Evolutionary conservation across 2,329 filamentous ascomycete genomes (phyloP), one percentile per base, ranked within the genome.

Genomic region (Aureobasidium leucospermi): DNA sequence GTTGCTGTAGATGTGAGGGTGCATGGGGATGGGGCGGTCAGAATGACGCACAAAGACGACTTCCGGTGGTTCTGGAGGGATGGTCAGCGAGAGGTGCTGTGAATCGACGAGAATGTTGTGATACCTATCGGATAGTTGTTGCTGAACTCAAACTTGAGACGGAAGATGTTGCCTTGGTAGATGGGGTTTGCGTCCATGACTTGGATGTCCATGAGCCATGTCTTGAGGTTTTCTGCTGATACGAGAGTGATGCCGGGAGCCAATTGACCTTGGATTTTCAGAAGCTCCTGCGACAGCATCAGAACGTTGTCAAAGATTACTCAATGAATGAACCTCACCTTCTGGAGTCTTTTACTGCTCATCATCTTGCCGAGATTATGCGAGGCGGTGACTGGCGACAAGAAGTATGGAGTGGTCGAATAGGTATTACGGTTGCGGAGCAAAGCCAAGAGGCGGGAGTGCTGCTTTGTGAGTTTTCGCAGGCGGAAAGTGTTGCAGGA

Each of bases 1-100:
- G 74, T 99, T 99, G 67, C 89, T 94, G 78, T 99, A 99, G 74
- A 99, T 89, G 76, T 99, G 94, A 3, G 94, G 94, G 69, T 99
- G 94, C 73, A 96, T 92, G 1, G 94, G 94, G 67, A 99, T 92
- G 2, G 79, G 76, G 43, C 82, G 80, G 42, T 74, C 72, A 0
- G 75, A 71, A 41, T 68, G 68, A 36, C 83, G 73, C 59, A 90
- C 80, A 70, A 99, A 99, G 60, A 89, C 88, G 65, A 97, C 94
- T 79, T 99, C 94, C 28, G 94, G 94, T 0, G 94, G 88, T 78
- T 96, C 93, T 96, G 67, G 47, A n/a, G 10, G 11, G 6, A 48
- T 42, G 43, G 29, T 55, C 6, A 43, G 41, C 11, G 1, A 13
- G 32, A 31, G 31, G 56, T 13, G 32, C 13, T 31, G n/a, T 60